Conservation (phyloP, 305 asterid genomes). For the Fraxinus xanthoxyloides region DNA sequence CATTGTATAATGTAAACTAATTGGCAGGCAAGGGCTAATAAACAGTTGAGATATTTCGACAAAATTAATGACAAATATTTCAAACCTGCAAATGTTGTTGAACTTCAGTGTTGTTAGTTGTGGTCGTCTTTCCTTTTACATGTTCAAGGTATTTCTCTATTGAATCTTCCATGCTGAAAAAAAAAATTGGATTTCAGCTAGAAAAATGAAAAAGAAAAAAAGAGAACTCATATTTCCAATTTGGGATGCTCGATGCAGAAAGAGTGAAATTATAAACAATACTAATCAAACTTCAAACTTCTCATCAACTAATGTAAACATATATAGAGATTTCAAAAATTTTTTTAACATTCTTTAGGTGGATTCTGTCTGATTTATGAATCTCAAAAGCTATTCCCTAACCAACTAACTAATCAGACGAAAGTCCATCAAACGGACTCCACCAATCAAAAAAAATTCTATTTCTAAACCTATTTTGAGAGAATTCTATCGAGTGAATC, state of each 20-base stretch:
- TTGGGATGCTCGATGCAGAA: background rate
- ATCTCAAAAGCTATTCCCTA: too few species aligned
- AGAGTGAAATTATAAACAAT: background rate
- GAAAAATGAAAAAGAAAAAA: background rate
- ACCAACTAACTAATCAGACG: too few species aligned
- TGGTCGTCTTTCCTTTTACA: conserved; percentile 21
- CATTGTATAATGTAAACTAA: background rate
- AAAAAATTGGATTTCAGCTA: background rate
- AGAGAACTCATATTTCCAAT: background rate
- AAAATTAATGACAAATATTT: background rate
- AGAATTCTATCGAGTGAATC: too few species aligned
- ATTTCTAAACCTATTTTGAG: too few species aligned
- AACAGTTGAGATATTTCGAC: background rate
- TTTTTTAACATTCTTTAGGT: too few species aligned
- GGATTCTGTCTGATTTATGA: too few species aligned
- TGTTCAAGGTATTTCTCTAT: conserved; percentile 36
- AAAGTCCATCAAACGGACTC: too few species aligned
- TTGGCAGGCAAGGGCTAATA: background rate
- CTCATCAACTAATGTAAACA: too few species aligned
- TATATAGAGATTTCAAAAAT: too few species aligned
- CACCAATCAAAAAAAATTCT: too few species aligned
- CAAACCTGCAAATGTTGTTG: conserved; percentile 37
- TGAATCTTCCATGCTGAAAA: conserved; percentile 35
- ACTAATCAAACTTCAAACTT: too few species aligned
- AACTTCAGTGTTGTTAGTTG: conserved; percentile 15